Base-by-base conservation (phyloP, 129 eudicot species). In the Flaveria bidentis region DNA sequence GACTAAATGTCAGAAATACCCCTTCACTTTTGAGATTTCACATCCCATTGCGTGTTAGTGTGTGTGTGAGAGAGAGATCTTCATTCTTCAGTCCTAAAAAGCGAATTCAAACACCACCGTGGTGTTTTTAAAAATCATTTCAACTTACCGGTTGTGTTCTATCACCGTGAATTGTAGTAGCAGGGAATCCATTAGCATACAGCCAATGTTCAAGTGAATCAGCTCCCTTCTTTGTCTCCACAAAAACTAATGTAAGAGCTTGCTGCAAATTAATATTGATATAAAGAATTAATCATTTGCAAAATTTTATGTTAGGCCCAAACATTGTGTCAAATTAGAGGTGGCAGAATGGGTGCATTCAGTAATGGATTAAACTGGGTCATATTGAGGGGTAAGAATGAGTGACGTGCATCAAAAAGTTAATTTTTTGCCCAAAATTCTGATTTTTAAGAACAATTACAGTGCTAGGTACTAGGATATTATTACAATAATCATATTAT, bases 151-250 rank as follows among this genome's bases (percentile, higher is more conserved):
- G 80, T 10, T 76, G 80, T 47, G 80, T 49, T 76, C 80, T 64
- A 50, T 76, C 80, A 30, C 80, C 80, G 18, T 76, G 80, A 51
- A 76, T 76, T n/a, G 80, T 76, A 49, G 80, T 76, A 51, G 80
- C 80, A 23, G 80, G 80, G 67, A 91, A 91, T 26, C 89, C 89
- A 77, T 91, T 88, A 10, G 47, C 26, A 64, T 66, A 81, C 71
- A 91, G 77, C 92, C 91, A 88, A 62, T 91, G 76, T 66, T 91
- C 97, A 78, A 91, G 87, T 66, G 91, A 77, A 71, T 91, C 97
- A 36, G 97, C 97, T 25, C 97, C 97, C 76, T 91, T 91, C 75
- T 91, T 91, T 36, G 97, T 91, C 84, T 91, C 97, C 71, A 91
- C 94, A 72, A 91, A 91, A 30, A 76, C 80, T 65, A 58, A 88